These are phyloP conservation scores for Leccinum truebloodii DNA, from an alignment of 768 basidiomycete species.

Conservation along the genomic window DNA sequence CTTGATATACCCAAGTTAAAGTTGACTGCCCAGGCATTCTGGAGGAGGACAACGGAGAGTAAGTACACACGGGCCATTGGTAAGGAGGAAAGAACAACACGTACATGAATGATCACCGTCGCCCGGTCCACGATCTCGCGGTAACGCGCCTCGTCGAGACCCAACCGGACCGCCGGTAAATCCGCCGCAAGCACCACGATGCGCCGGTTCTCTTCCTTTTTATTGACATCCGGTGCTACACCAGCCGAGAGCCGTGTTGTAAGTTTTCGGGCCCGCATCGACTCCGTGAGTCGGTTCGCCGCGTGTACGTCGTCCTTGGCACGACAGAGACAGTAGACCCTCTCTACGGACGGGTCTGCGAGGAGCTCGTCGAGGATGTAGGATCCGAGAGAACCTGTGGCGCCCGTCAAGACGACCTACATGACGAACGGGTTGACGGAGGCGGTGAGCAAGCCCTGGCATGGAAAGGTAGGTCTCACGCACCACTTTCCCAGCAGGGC, in stretches of 20 bases:
- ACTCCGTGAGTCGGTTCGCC: not conserved
- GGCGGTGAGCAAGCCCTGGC: not conserved
- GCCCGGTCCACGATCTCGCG: conserved; percentile 34
- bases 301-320: conserved; percentile 48
- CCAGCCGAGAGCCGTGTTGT: not conserved
- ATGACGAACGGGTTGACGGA: too few species aligned
- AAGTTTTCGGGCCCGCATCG: not conserved
- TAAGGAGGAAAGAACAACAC: not conserved
- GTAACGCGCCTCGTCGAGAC: conserved; percentile 40
- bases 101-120: conserved; percentile 50
- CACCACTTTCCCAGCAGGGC: conserved; percentile 21
- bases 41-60: not conserved
- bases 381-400: conserved; percentile 51
- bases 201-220: conserved; percentile 18
- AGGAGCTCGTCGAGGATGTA: conserved; percentile 49
- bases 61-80: not conserved
- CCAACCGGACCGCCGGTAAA: conserved; percentile 41
- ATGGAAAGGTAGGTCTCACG: conserved; percentile 1
- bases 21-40: conserved; percentile 62
- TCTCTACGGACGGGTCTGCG: too few species aligned
- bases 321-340: conserved; percentile 52
- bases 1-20: conserved; percentile 43
- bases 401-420: conserved; percentile 47
- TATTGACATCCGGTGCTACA: not conserved
- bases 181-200: conserved; percentile 46